phyloP scores from a whole-genome alignment of 2,329 filamentous ascomycete species.

The Ophiocordyceps sinensis region DNA sequence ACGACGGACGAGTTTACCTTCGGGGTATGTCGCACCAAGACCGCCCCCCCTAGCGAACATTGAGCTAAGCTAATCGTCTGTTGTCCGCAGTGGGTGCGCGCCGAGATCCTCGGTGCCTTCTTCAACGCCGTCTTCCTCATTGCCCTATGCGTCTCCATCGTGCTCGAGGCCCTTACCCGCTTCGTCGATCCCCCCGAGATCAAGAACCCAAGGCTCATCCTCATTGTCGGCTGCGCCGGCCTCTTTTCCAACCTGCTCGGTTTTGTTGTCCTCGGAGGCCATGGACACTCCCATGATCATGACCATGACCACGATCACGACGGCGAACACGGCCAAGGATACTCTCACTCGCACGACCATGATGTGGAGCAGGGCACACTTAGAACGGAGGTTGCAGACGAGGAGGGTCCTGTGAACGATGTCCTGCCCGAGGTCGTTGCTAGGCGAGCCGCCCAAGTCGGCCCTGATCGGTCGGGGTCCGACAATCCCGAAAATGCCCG shows the following conservation, averaged over 20 bases:
- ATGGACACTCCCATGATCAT: conserved; percentile 66
- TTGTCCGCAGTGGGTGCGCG: conserved; percentile 67
- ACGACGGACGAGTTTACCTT: conserved; percentile 91
- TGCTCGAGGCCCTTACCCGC: conserved; percentile 85
- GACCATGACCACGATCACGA: conserved; percentile 36
- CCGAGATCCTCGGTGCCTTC: conserved; percentile 88
- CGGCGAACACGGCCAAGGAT: conserved; percentile 26
- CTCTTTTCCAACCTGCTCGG: conserved; percentile 80
- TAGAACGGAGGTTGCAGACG: conserved; percentile 32
- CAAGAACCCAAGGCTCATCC: conserved; percentile 68
- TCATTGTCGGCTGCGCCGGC: conserved; percentile 77
- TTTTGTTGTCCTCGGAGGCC: conserved; percentile 82
- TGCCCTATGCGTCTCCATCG: conserved; percentile 88
- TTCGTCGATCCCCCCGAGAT: conserved; percentile 87
- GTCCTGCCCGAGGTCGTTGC: conserved; percentile 48
- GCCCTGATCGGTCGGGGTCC: conserved; percentile 10
- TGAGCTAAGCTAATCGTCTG: conserved; percentile 9
- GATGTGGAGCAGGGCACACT: conserved; percentile 37
- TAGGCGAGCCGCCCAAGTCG: conserved; percentile 25
- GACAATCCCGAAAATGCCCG: conserved; percentile 19
- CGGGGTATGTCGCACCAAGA: conserved; percentile 46
- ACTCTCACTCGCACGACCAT: conserved; percentile 20
- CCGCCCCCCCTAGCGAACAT: not conserved
- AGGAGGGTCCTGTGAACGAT: conserved; percentile 44
- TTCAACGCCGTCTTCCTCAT: conserved; percentile 97